These are phyloP conservation scores for Nitzschia inconspicua DNA, from an alignment of 108 stramenopile genomes.

Conservation along the genomic window DNA sequence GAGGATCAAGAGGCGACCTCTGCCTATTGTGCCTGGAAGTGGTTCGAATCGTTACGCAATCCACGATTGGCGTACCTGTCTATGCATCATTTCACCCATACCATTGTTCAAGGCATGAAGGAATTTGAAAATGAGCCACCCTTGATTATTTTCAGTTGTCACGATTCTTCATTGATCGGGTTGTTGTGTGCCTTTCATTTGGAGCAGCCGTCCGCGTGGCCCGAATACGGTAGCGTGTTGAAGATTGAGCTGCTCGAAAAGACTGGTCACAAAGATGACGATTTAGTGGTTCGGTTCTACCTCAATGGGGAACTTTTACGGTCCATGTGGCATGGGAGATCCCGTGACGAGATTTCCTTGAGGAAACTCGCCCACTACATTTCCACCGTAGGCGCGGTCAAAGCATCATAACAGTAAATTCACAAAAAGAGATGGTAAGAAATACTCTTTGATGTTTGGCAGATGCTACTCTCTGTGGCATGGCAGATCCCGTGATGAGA, in stretches of 20 bases:
- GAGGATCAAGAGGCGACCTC: conserved; percentile 60
- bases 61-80: conserved; percentile 61
- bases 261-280: conserved; percentile 6
- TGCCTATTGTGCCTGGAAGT: conserved; percentile 66
- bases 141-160: conserved; percentile 65
- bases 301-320: conserved; percentile 61
- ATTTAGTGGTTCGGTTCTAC: conserved; percentile 64
- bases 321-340: conserved; percentile 38
- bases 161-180: conserved; percentile 82
- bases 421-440: no score
- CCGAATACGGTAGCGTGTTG: conserved; percentile 70
- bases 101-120: conserved; percentile 40
- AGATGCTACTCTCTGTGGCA: no score
- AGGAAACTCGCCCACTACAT: conserved; percentile 6
- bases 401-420: not conserved
- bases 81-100: conserved; percentile 52
- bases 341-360: conserved; percentile 20
- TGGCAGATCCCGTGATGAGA: no score
- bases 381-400: not conserved
- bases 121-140: conserved; percentile 34
- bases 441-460: no score
- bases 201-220: conserved; percentile 67
- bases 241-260: conserved; percentile 70
- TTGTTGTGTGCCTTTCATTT: conserved; percentile 69
- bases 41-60: conserved; percentile 71